Base-by-base conservation (phyloP, 2,329 filamentous ascomycete species). In the Aspergillus sp. region DNA sequence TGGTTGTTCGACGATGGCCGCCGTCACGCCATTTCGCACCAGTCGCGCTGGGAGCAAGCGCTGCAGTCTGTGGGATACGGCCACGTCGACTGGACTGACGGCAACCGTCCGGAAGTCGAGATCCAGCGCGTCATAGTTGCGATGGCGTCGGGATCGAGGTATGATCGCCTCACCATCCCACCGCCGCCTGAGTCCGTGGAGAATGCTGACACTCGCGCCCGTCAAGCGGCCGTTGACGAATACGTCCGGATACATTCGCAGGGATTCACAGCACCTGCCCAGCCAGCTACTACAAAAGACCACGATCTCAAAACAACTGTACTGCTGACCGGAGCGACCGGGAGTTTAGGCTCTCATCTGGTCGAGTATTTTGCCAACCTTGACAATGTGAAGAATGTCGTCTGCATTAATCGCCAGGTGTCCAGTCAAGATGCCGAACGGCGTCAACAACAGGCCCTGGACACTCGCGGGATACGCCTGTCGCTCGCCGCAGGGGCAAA, bases 351-450 rank as follows among this genome's bases (percentile, higher is more conserved):
- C 1, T 70, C 69, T 4, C 74, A 77, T 59, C 48, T 78, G 4
- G 72, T 80, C 4, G 69, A 76, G 20, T 57, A 68, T 13, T 56
- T 77, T 13, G 69, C 72, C 1, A 51, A 56, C 1, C 68, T 72
- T 3, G 60, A 66, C 2, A 42, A 64, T 17, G 67, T 77, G 8
- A 60, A 64, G 24, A 66, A 34, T 1, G 69, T 80, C 0, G 60
- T 82, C 7, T 83, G 81, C 57, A 64, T 84, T 17, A 84, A 83
- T 63, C 75, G 80, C 2, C 63, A 7, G 3, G 13, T 12, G 13
- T 15, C 15, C 12, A 51, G 58, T 24, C 56, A 50, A 13, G 54
- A 54, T 4, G 46, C 61, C 5, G 12, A 54, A 1, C 44, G 48
- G 1, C 73, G 73, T 5, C 79, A 81, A 59, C 46, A 63, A 3